A percentile compares a stretch with the other conserved stretches of the same genome.
Evolutionary conservation across 768 basidiomycete genomes (phyloP).

Genomic region (Termitomyces sp.): DNA sequence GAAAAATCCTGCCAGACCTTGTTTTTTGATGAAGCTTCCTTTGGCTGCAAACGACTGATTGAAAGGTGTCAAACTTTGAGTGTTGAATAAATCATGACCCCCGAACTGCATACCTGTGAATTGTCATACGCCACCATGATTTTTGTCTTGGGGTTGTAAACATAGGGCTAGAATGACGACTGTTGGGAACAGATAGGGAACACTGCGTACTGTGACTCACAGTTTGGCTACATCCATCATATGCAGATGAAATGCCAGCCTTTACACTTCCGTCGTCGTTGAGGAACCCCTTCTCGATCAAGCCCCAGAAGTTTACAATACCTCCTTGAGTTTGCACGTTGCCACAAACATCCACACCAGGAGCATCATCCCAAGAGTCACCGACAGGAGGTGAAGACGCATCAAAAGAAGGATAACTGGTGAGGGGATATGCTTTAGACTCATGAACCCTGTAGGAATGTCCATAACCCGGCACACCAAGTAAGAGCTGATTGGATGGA

Average conservation of each 20-base stretch:
- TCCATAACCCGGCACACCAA: slow-evolving; percentile 82
- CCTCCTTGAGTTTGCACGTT: slow-evolving; percentile 44
- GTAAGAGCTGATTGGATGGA: slow-evolving; percentile 59
- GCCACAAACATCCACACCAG: slow-evolving; percentile 55
- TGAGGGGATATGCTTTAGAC: slow-evolving; percentile 41
- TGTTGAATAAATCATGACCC: not conserved
- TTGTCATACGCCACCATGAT: slow-evolving; percentile 50
- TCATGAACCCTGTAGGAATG: slow-evolving; percentile 63
- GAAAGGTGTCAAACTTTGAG: not conserved
- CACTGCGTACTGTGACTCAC: slow-evolving; percentile 32
- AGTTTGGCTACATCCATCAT: slow-evolving; percentile 68
- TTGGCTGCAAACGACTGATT: slow-evolving; percentile 41
- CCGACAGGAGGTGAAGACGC: slow-evolving; percentile 43
- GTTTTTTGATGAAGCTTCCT: slow-evolving; percentile 51
- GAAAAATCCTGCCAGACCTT: slow-evolving; percentile 54
- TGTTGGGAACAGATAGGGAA: not conserved
- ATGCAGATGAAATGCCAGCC: slow-evolving; percentile 44
- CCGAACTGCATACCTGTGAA: slow-evolving; percentile 24
- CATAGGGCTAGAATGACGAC: slow-evolving; percentile 31
- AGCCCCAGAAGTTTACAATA: slow-evolving; percentile 58
- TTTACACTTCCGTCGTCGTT: slow-evolving; percentile 42
- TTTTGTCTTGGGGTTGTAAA: slow-evolving; percentile 34
- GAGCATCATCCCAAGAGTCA: slow-evolving; percentile 57
- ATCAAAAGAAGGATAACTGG: slow-evolving; percentile 52
- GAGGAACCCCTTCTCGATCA: slow-evolving; percentile 55